Evolutionary conservation across 345 rosid genomes (phyloP), one percentile per base, ranked within the genome.

Genomic region (Euphorbia tirucalli): DNA sequence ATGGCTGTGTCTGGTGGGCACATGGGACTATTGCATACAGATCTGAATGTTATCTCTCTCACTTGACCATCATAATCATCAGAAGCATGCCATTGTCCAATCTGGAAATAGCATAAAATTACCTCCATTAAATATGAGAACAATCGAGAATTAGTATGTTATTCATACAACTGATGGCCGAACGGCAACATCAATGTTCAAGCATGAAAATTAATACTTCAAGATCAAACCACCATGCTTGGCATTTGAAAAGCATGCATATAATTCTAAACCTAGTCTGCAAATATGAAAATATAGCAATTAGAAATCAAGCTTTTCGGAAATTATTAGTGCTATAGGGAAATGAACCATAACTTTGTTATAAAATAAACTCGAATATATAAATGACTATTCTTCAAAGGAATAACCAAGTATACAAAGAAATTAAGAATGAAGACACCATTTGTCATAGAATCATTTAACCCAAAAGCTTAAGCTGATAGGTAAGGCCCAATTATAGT

Each of bases 1-100:
- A 95, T 89, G 74, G 92, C 97, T 61, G 96, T 92, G 85, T 95
- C 97, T 37, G 97, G 98, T 24, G 99, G 98, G 81, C 99, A 92
- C 98, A 95, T 90, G 46, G 99, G 99, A 84, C 90, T 95, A 80
- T 79, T 87, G 77, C 99, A 95, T 25, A 81, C 76, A 49, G 91
- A 80, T 84, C 97, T 87, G 78, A 87, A 90, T 70, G 88, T 95
- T 60, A 92, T 85, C 83, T 95, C 99, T 79, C 98, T 88, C 56
- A 95, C 98, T 89, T 90, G 93, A 77, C 98, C 99, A 70, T 95
- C 91, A 83, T 92, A 95, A 80, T 95, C 97, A 49, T 87, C 94
- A 21, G 97, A 90, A 64, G 84, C 77, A 79, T 90, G 97, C 99
- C 99, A 95, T 61, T 87, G 93, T 77, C 92, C 98, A 41, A 95